phyloP scores from a whole-genome alignment of 208 protist genomes.

The Wallacemonas sp. region DNA sequence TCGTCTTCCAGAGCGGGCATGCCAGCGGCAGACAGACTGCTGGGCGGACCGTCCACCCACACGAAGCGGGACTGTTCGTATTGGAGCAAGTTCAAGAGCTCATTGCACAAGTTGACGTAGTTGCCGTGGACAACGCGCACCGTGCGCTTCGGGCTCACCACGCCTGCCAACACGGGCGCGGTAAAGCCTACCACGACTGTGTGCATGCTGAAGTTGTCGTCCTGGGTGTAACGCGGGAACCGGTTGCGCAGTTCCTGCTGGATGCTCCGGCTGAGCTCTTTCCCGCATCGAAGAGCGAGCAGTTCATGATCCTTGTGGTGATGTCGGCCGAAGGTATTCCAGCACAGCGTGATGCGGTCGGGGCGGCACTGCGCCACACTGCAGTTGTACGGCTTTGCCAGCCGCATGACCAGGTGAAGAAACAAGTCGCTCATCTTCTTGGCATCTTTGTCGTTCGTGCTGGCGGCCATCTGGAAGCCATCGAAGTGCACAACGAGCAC shows the following conservation, averaged over 20 bases:
- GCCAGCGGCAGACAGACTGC: not conserved
- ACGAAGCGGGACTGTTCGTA: not conserved
- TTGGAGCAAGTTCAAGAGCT: conserved; percentile 7
- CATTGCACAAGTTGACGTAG: not conserved
- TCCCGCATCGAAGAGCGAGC: not conserved
- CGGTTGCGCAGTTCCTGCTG: not conserved
- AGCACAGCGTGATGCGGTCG: conserved; percentile 39
- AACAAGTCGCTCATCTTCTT: conserved; percentile 21
- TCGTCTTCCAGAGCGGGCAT: not conserved
- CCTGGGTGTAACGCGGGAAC: not conserved
- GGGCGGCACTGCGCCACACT: conserved; percentile 25
- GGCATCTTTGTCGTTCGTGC: not conserved
- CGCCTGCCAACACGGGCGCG: conserved; percentile 6
- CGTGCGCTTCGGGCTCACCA: not conserved
- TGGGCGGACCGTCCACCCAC: conserved; percentile 7
- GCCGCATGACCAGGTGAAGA: conserved; percentile 24
- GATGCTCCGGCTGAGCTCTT: not conserved
- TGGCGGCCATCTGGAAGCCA: not conserved
- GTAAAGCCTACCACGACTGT: conserved; percentile 6
- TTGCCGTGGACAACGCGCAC: conserved; percentile 3
- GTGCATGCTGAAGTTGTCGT: not conserved
- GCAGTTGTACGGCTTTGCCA: conserved; percentile 23
- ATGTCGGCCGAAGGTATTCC: conserved; percentile 26
- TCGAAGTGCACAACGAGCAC: conserved; percentile 4
- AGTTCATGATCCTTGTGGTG: conserved; percentile 6